Evolutionary conservation across 116 monocot species (phyloP), one percentile per base, ranked within the genome.

Genomic region (Trichopus zeylanicus): DNA sequence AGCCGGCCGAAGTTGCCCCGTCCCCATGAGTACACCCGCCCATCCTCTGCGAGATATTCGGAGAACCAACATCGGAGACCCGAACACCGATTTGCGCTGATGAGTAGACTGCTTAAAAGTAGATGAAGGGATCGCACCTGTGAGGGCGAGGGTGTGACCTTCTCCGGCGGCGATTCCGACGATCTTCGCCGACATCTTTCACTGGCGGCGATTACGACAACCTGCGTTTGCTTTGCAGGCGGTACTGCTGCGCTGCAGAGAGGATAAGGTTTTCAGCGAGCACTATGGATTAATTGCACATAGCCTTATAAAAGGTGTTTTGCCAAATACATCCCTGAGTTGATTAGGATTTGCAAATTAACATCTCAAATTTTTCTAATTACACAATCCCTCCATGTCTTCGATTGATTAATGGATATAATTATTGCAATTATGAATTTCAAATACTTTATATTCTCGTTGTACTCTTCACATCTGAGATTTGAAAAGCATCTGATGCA

Each of bases 131-230:
- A 39, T 30, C 11, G 16, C 48, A 91, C 91, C 91, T 15, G 83
- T 73, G 58, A 91, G 86, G 46, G 79, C 91, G 28, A 91, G 80
- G 0, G 83, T 91, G 54, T 91, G 91, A 48, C 80, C 82, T 80
- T 91, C 91, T 10, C 91, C 91, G 60, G 82, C 86, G 67, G 82
- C 71, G 55, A 86, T 65, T 10, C 61, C 53, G 18, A 72, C 60
- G 38, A 91, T 64, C 30, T 80, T 91, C 8, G 25, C 57, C 67
- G 73, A 33, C 74, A 79, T 70, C n/a, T n/a, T n/a, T n/a, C n/a
- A n/a, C n/a, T n/a, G 31, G 12, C 12, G 55, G 8, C 37, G 56
- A 11, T 37, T 15, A 37, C 1, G 6, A 0, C 42, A 16, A 4
- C 0, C 18, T 42, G 42, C 3, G 0, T 2, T n/a, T 13, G 12